Conservation (phyloP, 345 rosid genomes). For the Euphorbia pulcherrima region DNA sequence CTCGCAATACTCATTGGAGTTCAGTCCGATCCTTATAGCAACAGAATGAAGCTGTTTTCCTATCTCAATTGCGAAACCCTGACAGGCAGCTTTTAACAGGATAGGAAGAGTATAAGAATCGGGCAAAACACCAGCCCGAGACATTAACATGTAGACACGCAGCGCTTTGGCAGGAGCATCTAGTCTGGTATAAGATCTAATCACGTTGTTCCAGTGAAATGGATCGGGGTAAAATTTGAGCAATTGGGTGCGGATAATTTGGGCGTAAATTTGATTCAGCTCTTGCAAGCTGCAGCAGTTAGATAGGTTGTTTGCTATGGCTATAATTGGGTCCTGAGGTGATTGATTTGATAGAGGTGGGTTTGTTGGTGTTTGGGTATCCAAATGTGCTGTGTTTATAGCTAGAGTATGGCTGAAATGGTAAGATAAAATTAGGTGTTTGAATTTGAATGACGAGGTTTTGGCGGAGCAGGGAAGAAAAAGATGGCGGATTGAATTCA, state of each 20-base stretch:
- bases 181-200: slow-evolving; percentile 59
- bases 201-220: slow-evolving; percentile 66
- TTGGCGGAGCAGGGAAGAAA: background rate
- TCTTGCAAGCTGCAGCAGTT: slow-evolving; percentile 38
- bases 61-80: slow-evolving; percentile 29
- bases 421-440: slow-evolving; percentile 12
- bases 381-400: slow-evolving; percentile 9
- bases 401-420: slow-evolving; percentile 18
- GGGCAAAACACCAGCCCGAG: slow-evolving; percentile 46
- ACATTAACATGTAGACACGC: slow-evolving; percentile 47
- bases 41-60: slow-evolving; percentile 65
- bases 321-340: slow-evolving; percentile 28
- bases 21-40: slow-evolving; percentile 51
- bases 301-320: slow-evolving; percentile 39
- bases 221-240: slow-evolving; percentile 37
- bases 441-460: background rate
- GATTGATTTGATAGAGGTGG: slow-evolving; percentile 18
- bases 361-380: background rate
- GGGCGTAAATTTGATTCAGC: slow-evolving; percentile 50
- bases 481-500: slow-evolving; percentile 8
- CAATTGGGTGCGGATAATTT: slow-evolving; percentile 40
- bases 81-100: slow-evolving; percentile 49
- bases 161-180: slow-evolving; percentile 51
- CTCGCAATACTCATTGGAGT: slow-evolving; percentile 61
- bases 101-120: slow-evolving; percentile 77